Percentiles rank a stretch among this genome's conserved stretches.
Conservation (phyloP, 176 grass and related monocot genomes). For the Oryza longistaminata region DNA sequence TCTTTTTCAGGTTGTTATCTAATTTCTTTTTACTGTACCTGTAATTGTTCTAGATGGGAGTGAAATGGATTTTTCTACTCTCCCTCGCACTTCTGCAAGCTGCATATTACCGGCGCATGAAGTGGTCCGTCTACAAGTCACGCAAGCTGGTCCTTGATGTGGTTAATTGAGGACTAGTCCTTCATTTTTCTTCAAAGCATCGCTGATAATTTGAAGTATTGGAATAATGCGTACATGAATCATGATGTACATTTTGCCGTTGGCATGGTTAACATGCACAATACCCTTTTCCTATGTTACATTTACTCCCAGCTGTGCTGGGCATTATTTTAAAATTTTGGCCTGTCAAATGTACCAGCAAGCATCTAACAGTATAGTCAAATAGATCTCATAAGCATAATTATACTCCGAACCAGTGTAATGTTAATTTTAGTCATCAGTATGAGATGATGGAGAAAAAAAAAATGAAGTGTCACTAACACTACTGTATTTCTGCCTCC, state of each 20-base stretch:
- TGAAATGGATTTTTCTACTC: slow-evolving; percentile 79
- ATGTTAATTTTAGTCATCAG: neutral
- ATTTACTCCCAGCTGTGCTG: neutral
- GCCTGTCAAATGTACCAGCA: neutral
- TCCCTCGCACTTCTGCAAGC: slow-evolving; percentile 81
- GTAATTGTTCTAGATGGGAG: slow-evolving; percentile 24
- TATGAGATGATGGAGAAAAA: neutral
- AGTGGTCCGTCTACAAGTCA: slow-evolving; percentile 63
- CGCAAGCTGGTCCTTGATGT: slow-evolving; percentile 67
- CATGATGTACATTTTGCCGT: slow-evolving; percentile 4
- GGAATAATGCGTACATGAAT: slow-evolving; percentile 16
- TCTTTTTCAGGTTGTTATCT: slow-evolving; percentile 1
- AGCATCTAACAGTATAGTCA: neutral
- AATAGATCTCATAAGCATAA: neutral
- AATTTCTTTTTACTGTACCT: neutral
- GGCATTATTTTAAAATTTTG: neutral
- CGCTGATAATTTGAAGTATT: neutral
- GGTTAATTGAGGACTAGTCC: slow-evolving; percentile 42
- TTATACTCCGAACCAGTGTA: slow-evolving; percentile 9
- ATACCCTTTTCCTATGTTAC: neutral
- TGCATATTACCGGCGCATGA: slow-evolving; percentile 74
- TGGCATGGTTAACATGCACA: neutral
- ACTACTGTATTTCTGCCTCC: neutral
- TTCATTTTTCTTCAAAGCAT: slow-evolving; percentile 13
- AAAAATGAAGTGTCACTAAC: neutral